Evolutionary conservation across 306 rosid species (phyloP).

Genomic region (Acmispon strigosus): DNA sequence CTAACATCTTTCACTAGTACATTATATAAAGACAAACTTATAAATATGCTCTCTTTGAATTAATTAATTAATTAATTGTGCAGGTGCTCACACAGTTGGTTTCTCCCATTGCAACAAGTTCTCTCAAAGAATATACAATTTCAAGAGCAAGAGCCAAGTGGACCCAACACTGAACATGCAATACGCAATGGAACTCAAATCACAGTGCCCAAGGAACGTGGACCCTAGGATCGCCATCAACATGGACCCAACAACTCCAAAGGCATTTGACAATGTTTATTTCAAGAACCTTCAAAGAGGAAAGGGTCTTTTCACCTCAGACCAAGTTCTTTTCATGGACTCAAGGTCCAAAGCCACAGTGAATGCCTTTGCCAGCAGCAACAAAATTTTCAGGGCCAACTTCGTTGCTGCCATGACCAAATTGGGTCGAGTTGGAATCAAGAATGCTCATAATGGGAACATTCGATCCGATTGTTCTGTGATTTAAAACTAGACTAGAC

Average conservation of each 20-base stretch:
- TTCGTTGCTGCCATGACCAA: constrained; percentile 60
- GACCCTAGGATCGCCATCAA: constrained; percentile 61
- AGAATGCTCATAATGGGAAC: constrained; percentile 48
- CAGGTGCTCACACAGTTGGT: constrained; percentile 79
- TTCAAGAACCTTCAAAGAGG: constrained; percentile 59
- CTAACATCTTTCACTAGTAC: no score
- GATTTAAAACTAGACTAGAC: constrained; percentile 30
- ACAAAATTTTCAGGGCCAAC: constrained; percentile 35
- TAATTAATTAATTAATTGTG: background rate
- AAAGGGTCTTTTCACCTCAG: constrained; percentile 61
- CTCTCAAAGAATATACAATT: constrained; percentile 43
- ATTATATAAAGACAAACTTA: no score
- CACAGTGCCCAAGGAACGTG: constrained; percentile 56
- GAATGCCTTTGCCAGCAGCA: constrained; percentile 38
- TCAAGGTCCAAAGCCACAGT: constrained; percentile 47
- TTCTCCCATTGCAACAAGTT: constrained; percentile 63
- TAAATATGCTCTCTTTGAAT: background rate
- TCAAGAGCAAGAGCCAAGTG: constrained; percentile 29
- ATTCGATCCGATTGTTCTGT: constrained; percentile 56
- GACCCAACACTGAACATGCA: constrained; percentile 40
- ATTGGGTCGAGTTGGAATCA: constrained; percentile 72
- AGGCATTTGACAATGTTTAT: constrained; percentile 46
- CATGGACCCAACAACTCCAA: constrained; percentile 78
- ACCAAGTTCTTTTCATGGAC: constrained; percentile 55
- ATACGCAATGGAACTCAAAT: constrained; percentile 35